phyloP scores from a whole-genome alignment of 768 basidiomycete species.

The Kwoniella botswanensis region DNA sequence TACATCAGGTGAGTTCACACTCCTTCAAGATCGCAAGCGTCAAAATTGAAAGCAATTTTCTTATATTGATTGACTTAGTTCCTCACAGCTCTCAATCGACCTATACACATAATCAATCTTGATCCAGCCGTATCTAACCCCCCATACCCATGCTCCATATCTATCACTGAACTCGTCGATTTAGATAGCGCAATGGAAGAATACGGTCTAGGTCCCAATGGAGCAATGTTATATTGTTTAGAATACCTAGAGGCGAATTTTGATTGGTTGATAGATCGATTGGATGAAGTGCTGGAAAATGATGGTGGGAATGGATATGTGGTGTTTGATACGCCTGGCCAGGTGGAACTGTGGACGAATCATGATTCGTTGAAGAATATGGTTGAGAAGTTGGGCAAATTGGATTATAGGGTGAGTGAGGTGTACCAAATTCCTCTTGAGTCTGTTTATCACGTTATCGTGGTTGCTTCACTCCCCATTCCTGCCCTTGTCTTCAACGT shows the following conservation, averaged over 20 bases:
- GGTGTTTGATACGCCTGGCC: slow-evolving; percentile 93
- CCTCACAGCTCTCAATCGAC: slow-evolving; percentile 80
- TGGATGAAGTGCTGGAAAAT: slow-evolving; percentile 71
- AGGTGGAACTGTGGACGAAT: slow-evolving; percentile 96
- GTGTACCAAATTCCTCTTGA: not conserved
- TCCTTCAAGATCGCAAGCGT: too few species aligned
- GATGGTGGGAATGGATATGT: slow-evolving; percentile 73
- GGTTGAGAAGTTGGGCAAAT: slow-evolving; percentile 71
- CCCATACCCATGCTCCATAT: slow-evolving; percentile 88
- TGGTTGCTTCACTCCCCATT: not conserved
- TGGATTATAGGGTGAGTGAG: slow-evolving; percentile 78
- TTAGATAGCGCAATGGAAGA: slow-evolving; percentile 84
- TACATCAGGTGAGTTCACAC: slow-evolving; percentile 57
- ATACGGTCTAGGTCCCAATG: slow-evolving; percentile 88
- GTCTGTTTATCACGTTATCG: not conserved
- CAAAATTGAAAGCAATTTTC: too few species aligned
- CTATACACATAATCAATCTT: slow-evolving; percentile 88
- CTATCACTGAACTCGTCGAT: slow-evolving; percentile 82
- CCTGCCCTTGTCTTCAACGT: not conserved
- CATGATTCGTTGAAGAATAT: slow-evolving; percentile 86
- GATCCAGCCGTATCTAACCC: slow-evolving; percentile 92
- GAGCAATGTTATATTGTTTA: slow-evolving; percentile 94
- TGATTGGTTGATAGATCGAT: slow-evolving; percentile 65
- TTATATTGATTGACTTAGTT: slow-evolving; percentile 60
- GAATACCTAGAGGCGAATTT: slow-evolving; percentile 95